Percentiles rank a stretch among this genome's conserved stretches.
Evolutionary conservation across 2,329 filamentous ascomycete species (phyloP).

Genomic region (Fusarium poae): DNA sequence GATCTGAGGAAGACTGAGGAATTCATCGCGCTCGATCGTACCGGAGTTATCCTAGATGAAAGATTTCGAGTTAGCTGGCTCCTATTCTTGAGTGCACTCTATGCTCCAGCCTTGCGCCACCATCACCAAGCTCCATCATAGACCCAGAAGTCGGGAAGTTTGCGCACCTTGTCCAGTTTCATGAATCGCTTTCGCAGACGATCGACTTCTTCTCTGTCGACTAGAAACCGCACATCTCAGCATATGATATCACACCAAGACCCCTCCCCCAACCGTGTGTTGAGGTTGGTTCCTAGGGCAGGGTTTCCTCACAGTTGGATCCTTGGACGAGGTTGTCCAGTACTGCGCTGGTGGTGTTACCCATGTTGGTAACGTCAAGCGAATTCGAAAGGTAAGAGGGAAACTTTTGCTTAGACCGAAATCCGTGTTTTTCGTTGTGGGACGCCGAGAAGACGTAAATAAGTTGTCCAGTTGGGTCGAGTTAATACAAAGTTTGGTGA

Average conservation of each 20-base stretch:
- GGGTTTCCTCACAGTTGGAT: conserved; percentile 81
- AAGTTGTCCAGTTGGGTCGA: conserved; percentile 20
- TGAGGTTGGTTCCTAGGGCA: conserved; percentile 12
- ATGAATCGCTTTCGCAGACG: conserved; percentile 96
- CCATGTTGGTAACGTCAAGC: conserved; percentile 62
- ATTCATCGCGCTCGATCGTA: conserved; percentile 98
- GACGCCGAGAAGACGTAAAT: background rate
- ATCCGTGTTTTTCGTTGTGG: background rate
- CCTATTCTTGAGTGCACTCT: background rate
- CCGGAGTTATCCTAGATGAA: conserved; percentile 87
- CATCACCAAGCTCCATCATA: conserved; percentile 5
- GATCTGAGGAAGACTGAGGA: conserved; percentile 95
- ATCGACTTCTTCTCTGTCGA: conserved; percentile 97
- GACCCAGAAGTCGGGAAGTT: conserved; percentile 15
- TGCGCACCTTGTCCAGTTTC: conserved; percentile 94
- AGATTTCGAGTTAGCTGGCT: conserved; percentile 12
- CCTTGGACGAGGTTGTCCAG: conserved; percentile 96
- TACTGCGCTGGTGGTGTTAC: conserved; percentile 78
- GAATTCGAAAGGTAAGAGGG: background rate
- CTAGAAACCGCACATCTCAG: conserved; percentile 60
- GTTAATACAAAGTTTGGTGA: conserved; percentile 41
- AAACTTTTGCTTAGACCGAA: background rate
- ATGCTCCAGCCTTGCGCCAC: background rate
- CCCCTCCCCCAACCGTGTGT: conserved; percentile 18
- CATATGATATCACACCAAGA: conserved; percentile 22